phyloP scores from a whole-genome alignment of 1,284 basidiomycete species.

The Abortiporus biennis region DNA sequence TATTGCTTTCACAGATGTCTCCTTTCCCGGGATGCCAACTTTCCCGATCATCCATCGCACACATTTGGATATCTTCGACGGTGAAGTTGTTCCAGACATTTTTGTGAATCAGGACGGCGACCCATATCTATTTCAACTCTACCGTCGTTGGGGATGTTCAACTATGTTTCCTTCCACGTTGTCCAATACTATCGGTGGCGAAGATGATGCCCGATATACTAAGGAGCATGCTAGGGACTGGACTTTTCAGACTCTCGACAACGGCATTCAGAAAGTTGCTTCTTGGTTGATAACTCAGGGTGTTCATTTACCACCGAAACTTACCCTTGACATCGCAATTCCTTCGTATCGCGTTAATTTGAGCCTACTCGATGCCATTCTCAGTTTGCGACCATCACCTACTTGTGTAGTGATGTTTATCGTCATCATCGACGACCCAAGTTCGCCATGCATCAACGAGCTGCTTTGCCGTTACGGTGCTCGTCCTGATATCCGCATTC shows the following conservation, averaged over 20 bases:
- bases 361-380: too few relatives aligned
- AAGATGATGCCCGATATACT: slow-evolving; percentile 36
- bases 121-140: slow-evolving; percentile 53
- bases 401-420: slow-evolving; percentile 51
- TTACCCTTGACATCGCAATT: too few relatives aligned
- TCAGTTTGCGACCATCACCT: too few relatives aligned
- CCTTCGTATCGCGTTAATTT: too few relatives aligned
- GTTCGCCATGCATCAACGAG: slow-evolving; percentile 29
- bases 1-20: slow-evolving; percentile 48
- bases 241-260: too few relatives aligned
- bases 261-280: too few relatives aligned
- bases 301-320: too few relatives aligned
- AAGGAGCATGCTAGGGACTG: too few relatives aligned
- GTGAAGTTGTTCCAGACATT: slow-evolving; percentile 40
- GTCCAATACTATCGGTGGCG: slow-evolving; percentile 42
- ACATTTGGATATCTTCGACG: slow-evolving; percentile 50
- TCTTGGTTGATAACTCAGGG: too few relatives aligned
- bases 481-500: slow-evolving; percentile 42
- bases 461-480: slow-evolving; percentile 30
- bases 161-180: slow-evolving; percentile 37
- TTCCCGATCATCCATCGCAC: slow-evolving; percentile 50
- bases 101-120: slow-evolving; percentile 59
- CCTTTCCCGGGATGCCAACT: slow-evolving; percentile 56
- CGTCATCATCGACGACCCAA: slow-evolving; percentile 50
- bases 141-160: slow-evolving; percentile 49